Evolutionary conservation across 805 yeast species (phyloP).

Genomic region (Spathaspora boniae): DNA sequence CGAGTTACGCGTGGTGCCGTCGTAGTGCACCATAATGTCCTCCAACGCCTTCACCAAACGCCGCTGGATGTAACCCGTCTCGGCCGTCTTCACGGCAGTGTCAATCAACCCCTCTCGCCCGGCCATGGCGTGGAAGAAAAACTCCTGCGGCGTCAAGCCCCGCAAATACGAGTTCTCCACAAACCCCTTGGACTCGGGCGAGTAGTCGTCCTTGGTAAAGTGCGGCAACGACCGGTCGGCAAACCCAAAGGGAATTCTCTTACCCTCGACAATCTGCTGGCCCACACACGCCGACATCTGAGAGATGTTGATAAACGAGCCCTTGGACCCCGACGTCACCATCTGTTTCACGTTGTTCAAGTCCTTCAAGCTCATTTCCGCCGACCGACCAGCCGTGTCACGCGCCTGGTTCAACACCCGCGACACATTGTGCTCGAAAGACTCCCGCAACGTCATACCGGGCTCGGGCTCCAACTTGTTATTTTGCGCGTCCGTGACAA

Average conservation of each 20-base stretch:
- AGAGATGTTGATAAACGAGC: constrained; percentile 97
- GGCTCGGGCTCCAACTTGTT: constrained; percentile 91
- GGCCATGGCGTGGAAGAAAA: constrained; percentile 99
- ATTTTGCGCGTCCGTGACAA: constrained; percentile 86
- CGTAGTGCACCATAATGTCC: constrained; percentile 97
- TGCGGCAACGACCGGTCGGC: constrained; percentile 96
- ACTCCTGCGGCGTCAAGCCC: constrained; percentile 98
- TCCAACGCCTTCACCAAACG: constrained; percentile 95
- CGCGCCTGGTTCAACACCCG: constrained; percentile 96
- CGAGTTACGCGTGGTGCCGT: constrained; percentile 97
- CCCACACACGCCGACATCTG: constrained; percentile 99
- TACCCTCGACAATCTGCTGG: constrained; percentile 99
- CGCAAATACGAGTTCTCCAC: constrained; percentile 95
- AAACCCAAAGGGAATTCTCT: constrained; percentile 97
- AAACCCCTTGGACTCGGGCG: constrained; percentile 97
- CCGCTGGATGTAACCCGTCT: constrained; percentile 97
- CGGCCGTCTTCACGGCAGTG: constrained; percentile 99
- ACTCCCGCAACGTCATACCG: constrained; percentile 99
- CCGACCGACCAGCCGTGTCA: constrained; percentile 98
- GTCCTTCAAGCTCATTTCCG: constrained; percentile 93
- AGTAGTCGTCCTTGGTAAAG: constrained; percentile 96
- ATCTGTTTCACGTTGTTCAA: constrained; percentile 95
- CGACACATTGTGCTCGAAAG: constrained; percentile 95
- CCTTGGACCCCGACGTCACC: constrained; percentile 99
- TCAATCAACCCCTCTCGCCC: constrained; percentile 99